Evolutionary conservation across 1,139 yeast species (phyloP).

Genomic region (Suhomyces bokatorum): DNA sequence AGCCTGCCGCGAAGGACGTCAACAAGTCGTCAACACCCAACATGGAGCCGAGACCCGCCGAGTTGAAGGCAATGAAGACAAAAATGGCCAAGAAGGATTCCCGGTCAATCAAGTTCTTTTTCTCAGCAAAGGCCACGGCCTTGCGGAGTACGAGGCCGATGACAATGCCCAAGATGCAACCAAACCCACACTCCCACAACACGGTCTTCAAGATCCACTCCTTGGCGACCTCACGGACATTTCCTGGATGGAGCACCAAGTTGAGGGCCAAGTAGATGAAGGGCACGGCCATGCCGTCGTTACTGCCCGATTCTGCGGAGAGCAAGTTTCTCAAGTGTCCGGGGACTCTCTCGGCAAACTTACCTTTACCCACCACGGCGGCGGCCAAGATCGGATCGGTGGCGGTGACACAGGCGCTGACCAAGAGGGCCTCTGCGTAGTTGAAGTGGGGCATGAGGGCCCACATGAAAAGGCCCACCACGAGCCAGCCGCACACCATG

Average conservation of each 20-base stretch:
- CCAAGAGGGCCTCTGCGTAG: constrained; percentile 74
- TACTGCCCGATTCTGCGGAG: constrained; percentile 95
- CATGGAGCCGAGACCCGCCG: constrained; percentile 92
- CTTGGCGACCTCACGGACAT: constrained; percentile 68
- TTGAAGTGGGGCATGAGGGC: constrained; percentile 76
- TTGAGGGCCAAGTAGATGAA: constrained; percentile 77
- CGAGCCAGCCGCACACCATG: constrained; percentile 92
- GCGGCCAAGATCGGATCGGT: constrained; percentile 98
- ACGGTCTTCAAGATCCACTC: constrained; percentile 84
- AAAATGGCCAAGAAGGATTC: constrained; percentile 93
- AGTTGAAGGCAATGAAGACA: constrained; percentile 77
- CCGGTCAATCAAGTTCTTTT: constrained; percentile 74
- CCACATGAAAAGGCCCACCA: constrained; percentile 86
- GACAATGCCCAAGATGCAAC: constrained; percentile 71
- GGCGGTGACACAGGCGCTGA: constrained; percentile 94
- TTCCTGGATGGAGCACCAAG: constrained; percentile 64
- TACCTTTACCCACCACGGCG: constrained; percentile 97
- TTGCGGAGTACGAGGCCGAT: constrained; percentile 79
- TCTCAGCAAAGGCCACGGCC: constrained; percentile 77
- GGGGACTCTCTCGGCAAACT: constrained; percentile 95
- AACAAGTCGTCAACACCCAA: constrained; percentile 90
- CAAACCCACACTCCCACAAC: constrained; percentile 85
- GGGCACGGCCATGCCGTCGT: constrained; percentile 98
- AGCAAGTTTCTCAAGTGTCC: constrained; percentile 90
- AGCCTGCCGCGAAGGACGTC: constrained; percentile 93